A percentile compares a stretch with the other conserved stretches of the same genome.
Conservation (phyloP, 1,139 yeast species). For the Suhomyces terraborum region DNA sequence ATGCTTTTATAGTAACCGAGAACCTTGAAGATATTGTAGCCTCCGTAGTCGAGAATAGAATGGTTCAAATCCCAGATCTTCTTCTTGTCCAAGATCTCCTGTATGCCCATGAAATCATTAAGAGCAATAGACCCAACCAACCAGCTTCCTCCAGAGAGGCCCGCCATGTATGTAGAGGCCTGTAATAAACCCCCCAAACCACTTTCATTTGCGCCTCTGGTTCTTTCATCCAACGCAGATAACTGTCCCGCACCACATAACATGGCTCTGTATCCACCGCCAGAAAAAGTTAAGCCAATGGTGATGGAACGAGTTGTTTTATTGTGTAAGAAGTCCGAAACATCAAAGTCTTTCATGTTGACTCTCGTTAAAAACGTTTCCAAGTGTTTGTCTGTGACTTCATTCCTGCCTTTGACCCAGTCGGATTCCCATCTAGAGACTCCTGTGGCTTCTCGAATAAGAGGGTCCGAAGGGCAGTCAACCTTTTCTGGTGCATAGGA, state of each 20-base stretch:
- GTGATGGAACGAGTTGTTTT: constrained; percentile 23
- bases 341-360: constrained; percentile 25
- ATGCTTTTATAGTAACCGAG: constrained; percentile 57
- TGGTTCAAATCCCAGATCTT: constrained; percentile 71
- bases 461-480: constrained; percentile 22
- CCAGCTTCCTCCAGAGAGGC: constrained; percentile 90
- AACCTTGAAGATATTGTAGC: constrained; percentile 61
- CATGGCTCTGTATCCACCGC: constrained; percentile 35
- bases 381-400: constrained; percentile 24
- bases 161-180: constrained; percentile 71
- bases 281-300: constrained; percentile 29
- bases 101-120: constrained; percentile 79
- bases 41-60: constrained; percentile 68
- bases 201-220: constrained; percentile 48
- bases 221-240: constrained; percentile 28
- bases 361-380: constrained; percentile 23
- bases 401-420: constrained; percentile 25
- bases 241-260: constrained; percentile 30
- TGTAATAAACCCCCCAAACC: constrained; percentile 83
- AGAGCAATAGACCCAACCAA: constrained; percentile 75
- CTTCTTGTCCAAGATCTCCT: constrained; percentile 51
- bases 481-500: constrained; percentile 29
- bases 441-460: constrained; percentile 22
- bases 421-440: constrained; percentile 21
- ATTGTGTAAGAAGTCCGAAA: constrained; percentile 21